Evolutionary conservation across 177 flowering plant species (phyloP).

Genomic region (Vitis hybrid): DNA sequence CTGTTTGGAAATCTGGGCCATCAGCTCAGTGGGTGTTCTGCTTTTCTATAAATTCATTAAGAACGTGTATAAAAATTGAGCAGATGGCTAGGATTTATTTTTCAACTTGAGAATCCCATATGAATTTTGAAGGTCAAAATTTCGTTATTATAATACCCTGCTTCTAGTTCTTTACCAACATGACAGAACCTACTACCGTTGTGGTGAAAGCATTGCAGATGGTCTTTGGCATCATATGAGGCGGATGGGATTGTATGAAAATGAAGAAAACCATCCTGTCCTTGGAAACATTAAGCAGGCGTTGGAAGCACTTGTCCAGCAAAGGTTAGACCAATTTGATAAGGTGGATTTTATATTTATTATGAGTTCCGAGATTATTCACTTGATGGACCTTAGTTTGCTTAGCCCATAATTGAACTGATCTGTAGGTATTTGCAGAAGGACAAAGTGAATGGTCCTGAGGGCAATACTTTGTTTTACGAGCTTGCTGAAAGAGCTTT

Average conservation of each 20-base stretch:
- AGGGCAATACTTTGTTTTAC: constrained; percentile 69
- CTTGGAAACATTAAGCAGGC: constrained; percentile 76
- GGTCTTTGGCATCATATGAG: constrained; percentile 79
- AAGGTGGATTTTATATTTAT: background rate
- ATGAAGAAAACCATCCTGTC: constrained; percentile 67
- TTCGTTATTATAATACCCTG: background rate
- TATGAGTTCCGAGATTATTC: no score
- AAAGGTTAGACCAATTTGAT: constrained; percentile 52
- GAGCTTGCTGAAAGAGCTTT: constrained; percentile 95
- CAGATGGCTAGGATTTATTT: background rate
- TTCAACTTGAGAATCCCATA: background rate
- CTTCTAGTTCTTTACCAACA: background rate
- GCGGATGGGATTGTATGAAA: constrained; percentile 72
- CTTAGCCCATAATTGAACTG: no score
- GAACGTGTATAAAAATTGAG: background rate
- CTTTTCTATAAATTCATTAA: background rate
- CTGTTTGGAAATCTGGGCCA: background rate
- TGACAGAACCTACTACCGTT: background rate
- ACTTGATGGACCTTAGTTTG: no score
- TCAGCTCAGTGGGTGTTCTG: background rate
- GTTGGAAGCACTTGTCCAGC: constrained; percentile 78
- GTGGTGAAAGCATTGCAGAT: constrained; percentile 40
- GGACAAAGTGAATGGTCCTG: constrained; percentile 81
- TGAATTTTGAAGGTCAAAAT: background rate
- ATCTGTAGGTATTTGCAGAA: constrained; percentile 76